Conservation (phyloP, 805 yeast genomes). For the Wickerhamiella parazyma region DNA sequence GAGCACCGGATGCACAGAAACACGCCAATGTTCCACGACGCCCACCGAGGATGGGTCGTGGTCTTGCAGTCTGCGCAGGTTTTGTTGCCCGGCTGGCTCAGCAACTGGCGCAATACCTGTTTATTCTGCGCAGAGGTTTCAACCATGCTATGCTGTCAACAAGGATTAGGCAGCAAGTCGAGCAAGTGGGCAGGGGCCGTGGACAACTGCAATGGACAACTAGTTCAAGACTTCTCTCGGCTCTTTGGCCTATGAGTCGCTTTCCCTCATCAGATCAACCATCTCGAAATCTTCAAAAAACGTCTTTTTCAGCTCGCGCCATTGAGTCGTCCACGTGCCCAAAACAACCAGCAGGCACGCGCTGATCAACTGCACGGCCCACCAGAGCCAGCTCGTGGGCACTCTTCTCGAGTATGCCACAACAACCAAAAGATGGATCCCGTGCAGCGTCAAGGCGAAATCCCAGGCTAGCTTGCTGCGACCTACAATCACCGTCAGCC, state of each 20-base stretch:
- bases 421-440: conserved; percentile 57
- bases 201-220: no score
- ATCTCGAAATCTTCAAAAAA: conserved; percentile 58
- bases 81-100: conserved; percentile 65
- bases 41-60: conserved; percentile 91
- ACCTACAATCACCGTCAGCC: conserved; percentile 78
- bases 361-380: conserved; percentile 62
- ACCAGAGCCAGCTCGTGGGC: conserved; percentile 70
- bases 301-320: conserved; percentile 81
- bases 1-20: conserved; percentile 86
- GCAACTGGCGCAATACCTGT: conserved; percentile 57
- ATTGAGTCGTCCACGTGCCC: conserved; percentile 82
- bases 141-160: no score
- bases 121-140: conserved; percentile 39
- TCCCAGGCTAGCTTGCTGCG: conserved; percentile 92
- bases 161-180: conserved; percentile 1
- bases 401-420: conserved; percentile 51
- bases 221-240: no score
- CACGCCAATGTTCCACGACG: conserved; percentile 89
- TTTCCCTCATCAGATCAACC: conserved; percentile 17
- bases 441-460: conserved; percentile 86
- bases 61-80: conserved; percentile 86
- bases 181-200: background rate
- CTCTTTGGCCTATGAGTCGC: no score
- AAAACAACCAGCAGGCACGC: conserved; percentile 56